Conservation (phyloP, 2,329 filamentous ascomycete species). For the Chalaropsis ovoidea region DNA sequence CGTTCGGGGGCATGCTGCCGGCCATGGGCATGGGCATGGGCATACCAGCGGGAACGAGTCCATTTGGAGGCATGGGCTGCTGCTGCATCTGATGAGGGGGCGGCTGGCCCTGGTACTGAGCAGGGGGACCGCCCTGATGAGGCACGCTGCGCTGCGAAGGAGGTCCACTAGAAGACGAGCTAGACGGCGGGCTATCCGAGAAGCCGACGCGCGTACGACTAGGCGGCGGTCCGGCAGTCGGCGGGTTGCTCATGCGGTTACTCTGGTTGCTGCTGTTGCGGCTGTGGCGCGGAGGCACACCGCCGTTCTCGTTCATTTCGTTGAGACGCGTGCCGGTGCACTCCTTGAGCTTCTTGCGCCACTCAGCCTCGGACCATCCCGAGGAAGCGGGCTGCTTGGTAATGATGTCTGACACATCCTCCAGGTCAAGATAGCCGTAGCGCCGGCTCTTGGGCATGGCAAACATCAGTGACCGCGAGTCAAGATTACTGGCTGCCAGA, state of each 20-base stretch:
- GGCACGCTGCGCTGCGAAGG: constrained; percentile 10
- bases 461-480: constrained; percentile 90
- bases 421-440: constrained; percentile 81
- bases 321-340: constrained; percentile 71
- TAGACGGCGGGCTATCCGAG: constrained; percentile 42
- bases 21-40: constrained; percentile 14
- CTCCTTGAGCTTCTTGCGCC: constrained; percentile 82
- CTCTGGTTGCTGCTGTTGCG: constrained; percentile 50
- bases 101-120: constrained; percentile 6
- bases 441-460: constrained; percentile 82
- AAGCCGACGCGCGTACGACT: constrained; percentile 44
- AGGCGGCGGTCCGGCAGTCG: constrained; percentile 32
- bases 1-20: constrained; percentile 19
- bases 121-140: neutral
- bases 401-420: constrained; percentile 75
- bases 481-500: constrained; percentile 76
- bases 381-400: constrained; percentile 59
- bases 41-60: constrained; percentile 15
- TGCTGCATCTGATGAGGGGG: constrained; percentile 10
- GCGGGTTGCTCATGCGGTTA: constrained; percentile 42
- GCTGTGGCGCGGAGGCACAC: constrained; percentile 33
- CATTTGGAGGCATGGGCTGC: constrained; percentile 15
- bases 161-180: constrained; percentile 11
- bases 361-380: constrained; percentile 75
- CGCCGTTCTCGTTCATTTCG: constrained; percentile 44